A percentile compares a stretch with the other conserved stretches of the same genome.
Evolutionary conservation across 2,329 filamentous ascomycete species (phyloP).

Genomic region (Penicillium griseofulvum): DNA sequence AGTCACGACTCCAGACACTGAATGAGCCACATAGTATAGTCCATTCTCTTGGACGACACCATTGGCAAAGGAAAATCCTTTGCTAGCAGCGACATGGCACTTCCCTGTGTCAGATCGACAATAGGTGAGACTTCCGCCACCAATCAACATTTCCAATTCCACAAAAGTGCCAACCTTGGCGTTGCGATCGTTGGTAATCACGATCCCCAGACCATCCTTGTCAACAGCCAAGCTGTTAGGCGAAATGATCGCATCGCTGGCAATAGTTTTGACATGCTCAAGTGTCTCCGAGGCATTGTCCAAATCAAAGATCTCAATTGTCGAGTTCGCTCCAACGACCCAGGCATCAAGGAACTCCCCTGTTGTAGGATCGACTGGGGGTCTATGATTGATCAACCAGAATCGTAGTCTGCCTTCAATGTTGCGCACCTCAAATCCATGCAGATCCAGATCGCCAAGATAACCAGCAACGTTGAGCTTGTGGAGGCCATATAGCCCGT

Average conservation of each 20-base stretch:
- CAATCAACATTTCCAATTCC: not conserved
- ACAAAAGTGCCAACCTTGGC: not conserved
- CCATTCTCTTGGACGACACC: not conserved
- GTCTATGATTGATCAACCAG: not conserved
- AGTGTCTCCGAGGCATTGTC: not conserved
- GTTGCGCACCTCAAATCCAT: not conserved
- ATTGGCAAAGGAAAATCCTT: not conserved
- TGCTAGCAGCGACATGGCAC: not conserved
- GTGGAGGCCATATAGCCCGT: slow-evolving; percentile 20
- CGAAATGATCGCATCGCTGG: not conserved
- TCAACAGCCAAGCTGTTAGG: not conserved
- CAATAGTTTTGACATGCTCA: not conserved
- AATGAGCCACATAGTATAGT: not conserved
- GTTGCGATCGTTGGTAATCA: not conserved
- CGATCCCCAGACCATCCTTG: not conserved
- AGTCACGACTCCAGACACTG: not conserved
- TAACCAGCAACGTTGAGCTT: not conserved
- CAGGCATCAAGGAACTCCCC: not conserved
- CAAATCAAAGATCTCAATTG: not conserved
- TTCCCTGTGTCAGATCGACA: not conserved
- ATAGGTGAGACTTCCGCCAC: not conserved
- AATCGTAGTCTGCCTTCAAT: not conserved
- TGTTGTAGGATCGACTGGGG: not conserved
- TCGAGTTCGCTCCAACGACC: not conserved
- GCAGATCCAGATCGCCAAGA: not conserved